Evolutionary conservation across 129 eudicot species (phyloP).

Genomic region (Chrysanthemum lavandulifolium): DNA sequence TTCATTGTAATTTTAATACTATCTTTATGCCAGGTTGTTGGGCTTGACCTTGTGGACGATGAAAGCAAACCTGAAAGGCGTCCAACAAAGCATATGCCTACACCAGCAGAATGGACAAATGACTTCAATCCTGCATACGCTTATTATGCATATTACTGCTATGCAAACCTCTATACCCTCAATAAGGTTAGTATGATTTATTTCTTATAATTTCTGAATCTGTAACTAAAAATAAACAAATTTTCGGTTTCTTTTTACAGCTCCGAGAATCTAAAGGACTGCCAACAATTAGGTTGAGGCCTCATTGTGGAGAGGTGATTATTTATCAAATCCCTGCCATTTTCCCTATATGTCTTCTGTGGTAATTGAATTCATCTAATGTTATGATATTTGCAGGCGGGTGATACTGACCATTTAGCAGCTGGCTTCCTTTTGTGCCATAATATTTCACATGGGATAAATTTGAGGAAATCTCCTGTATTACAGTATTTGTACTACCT

Average conservation of each 20-base stretch:
- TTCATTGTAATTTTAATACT: neutral
- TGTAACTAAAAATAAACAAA: too few relatives aligned
- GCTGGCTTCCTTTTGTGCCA: constrained; percentile 95
- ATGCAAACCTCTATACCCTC: constrained; percentile 66
- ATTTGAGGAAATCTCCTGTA: constrained; percentile 88
- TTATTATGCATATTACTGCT: constrained; percentile 68
- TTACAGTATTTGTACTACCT: constrained; percentile 92
- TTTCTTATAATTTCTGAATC: neutral
- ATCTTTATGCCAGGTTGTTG: constrained; percentile 51
- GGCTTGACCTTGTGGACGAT: constrained; percentile 73
- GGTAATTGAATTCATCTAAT: constrained; percentile 8
- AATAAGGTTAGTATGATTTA: constrained; percentile 45
- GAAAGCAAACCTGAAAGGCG: constrained; percentile 76
- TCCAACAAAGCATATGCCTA: constrained; percentile 80
- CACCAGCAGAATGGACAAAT: constrained; percentile 70
- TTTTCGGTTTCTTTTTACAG: constrained; percentile 40
- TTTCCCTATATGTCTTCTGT: constrained; percentile 15
- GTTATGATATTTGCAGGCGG: constrained; percentile 63
- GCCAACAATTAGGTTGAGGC: constrained; percentile 89
- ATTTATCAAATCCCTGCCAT: constrained; percentile 7
- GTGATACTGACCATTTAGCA: constrained; percentile 96
- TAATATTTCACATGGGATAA: constrained; percentile 95
- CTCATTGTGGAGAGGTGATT: constrained; percentile 95
- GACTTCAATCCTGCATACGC: constrained; percentile 72
- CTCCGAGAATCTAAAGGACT: constrained; percentile 98